These are phyloP conservation scores for Pythium vanterpoolii DNA, from an alignment of 352 stramenopile genomes.

Conservation along the genomic window DNA sequence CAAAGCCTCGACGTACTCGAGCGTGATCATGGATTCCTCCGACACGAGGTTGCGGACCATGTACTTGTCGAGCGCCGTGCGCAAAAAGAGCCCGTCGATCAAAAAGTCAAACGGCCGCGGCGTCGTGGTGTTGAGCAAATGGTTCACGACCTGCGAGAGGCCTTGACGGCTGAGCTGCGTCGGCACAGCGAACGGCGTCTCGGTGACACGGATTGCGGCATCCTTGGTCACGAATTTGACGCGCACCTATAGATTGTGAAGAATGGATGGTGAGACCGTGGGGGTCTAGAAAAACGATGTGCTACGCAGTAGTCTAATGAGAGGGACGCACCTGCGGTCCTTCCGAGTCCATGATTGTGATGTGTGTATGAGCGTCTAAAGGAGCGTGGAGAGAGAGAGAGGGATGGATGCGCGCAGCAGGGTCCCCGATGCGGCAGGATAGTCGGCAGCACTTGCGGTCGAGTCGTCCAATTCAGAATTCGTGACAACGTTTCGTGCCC, in stretches of 20 bases:
- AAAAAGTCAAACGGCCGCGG: conserved; percentile 87
- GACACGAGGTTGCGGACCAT: conserved; percentile 57
- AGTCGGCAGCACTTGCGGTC: not conserved
- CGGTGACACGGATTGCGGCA: conserved; percentile 81
- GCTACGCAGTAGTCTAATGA: not conserved
- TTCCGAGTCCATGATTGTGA: conserved; percentile 34
- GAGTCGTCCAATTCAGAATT: conserved; percentile 4
- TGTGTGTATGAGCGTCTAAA: not conserved
- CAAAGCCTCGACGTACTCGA: conserved; percentile 88
- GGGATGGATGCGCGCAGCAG: not conserved
- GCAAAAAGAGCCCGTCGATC: conserved; percentile 69
- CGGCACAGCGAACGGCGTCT: conserved; percentile 87
- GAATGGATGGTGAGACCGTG: not conserved
- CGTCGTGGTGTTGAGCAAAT: conserved; percentile 63
- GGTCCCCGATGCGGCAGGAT: not conserved
- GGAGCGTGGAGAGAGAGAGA: not conserved
- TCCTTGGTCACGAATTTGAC: conserved; percentile 91
- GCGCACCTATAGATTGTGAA: conserved; percentile 53
- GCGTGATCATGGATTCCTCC: conserved; percentile 80
- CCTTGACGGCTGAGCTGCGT: conserved; percentile 72
- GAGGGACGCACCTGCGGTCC: conserved; percentile 28
- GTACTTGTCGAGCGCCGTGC: conserved; percentile 77
- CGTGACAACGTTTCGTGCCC: conserved; percentile 26
- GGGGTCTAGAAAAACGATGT: not conserved
- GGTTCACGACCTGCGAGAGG: conserved; percentile 89